Evolutionary conservation across 192 early-diverging fungal genomes (phyloP).

Genomic region (Haplosporangium gracile): DNA sequence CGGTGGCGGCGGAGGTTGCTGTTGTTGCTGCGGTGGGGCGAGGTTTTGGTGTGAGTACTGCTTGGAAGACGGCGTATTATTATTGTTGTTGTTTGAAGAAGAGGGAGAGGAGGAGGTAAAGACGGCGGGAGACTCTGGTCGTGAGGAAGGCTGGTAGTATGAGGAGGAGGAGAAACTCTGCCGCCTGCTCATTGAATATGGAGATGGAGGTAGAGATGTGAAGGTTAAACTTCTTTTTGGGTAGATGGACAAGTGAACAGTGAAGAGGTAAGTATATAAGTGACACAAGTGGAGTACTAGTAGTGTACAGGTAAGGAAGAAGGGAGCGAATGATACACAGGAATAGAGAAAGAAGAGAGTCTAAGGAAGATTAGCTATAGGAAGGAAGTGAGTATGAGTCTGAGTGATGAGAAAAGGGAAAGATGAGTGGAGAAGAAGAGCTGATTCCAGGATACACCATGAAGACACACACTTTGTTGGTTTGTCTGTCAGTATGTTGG

Average conservation of each 20-base stretch:
- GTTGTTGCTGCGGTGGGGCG: slow-evolving; percentile 16
- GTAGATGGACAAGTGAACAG: not conserved
- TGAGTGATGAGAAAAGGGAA: not conserved
- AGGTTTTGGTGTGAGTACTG: slow-evolving; percentile 16
- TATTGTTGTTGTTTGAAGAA: not conserved
- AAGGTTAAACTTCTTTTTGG: not conserved
- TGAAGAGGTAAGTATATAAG: too few species aligned
- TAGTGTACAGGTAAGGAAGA: too few species aligned
- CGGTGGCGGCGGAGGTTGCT: slow-evolving; percentile 38
- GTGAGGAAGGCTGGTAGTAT: slow-evolving; percentile 47
- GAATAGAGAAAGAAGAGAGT: too few species aligned
- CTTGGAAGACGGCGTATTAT: slow-evolving; percentile 10
- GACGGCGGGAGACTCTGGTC: slow-evolving; percentile 43
- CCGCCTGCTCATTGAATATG: slow-evolving; percentile 39
- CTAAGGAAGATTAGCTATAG: too few species aligned
- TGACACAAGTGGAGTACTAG: too few species aligned
- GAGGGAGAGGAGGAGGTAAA: slow-evolving; percentile 24
- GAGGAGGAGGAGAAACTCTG: slow-evolving; percentile 38
- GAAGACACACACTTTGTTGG: not conserved
- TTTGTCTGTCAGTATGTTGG: not conserved
- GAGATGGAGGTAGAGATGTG: not conserved
- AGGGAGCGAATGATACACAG: too few species aligned
- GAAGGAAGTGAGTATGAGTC: not conserved
- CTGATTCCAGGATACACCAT: not conserved
- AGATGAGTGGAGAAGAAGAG: not conserved